These are phyloP conservation scores for Tillandsia leiboldiana DNA, from an alignment of 176 grass and related monocot genomes.

Conservation along the genomic window DNA sequence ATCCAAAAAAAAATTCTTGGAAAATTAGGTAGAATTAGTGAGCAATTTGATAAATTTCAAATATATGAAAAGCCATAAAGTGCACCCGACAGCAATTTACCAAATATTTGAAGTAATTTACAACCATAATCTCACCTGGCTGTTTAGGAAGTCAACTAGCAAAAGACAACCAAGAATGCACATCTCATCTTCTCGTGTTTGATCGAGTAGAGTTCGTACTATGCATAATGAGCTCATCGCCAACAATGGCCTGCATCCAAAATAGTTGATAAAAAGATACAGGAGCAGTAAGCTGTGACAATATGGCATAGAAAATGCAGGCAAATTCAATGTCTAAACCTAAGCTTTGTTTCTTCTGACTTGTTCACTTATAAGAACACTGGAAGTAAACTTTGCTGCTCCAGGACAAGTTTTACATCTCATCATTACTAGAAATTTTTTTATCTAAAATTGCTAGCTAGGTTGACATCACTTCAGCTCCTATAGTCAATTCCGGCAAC, in stretches of 20 bases:
- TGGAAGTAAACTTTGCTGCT: too few relatives aligned
- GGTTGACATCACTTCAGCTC: too few relatives aligned
- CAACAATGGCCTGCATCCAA: constrained; percentile 63
- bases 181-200: constrained; percentile 58
- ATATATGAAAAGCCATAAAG: too few relatives aligned
- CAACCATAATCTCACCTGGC: constrained; percentile 42
- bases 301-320: not conserved
- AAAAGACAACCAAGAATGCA: constrained; percentile 59
- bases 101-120: not conserved
- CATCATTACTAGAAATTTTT: too few relatives aligned
- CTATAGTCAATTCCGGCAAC: too few relatives aligned
- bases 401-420: too few relatives aligned
- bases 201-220: constrained; percentile 76
- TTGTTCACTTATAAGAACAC: not conserved
- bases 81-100: not conserved
- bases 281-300: not conserved
- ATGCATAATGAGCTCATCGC: constrained; percentile 68
- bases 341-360: not conserved
- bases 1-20: too few relatives aligned
- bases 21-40: too few relatives aligned
- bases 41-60: too few relatives aligned
- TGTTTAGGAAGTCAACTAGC: constrained; percentile 80
- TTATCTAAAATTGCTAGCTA: too few relatives aligned
- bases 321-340: not conserved
- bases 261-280: constrained; percentile 7